Percentiles rank a stretch among this genome's conserved stretches.
These are phyloP conservation scores for Aspergillus transmontanensis DNA, from an alignment of 2,329 filamentous ascomycete genomes.

Conservation along the genomic window DNA sequence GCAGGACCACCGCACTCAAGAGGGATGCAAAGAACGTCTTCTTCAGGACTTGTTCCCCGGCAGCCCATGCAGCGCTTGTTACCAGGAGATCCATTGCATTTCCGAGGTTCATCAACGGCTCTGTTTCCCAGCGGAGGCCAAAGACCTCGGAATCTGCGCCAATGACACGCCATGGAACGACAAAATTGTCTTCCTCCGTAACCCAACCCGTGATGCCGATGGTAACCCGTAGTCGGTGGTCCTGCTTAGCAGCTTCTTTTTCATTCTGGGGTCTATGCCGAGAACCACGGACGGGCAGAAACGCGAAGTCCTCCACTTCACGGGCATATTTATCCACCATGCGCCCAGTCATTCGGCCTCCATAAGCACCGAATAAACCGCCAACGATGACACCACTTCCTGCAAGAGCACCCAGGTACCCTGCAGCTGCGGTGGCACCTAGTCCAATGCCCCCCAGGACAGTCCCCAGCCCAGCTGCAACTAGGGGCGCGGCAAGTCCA, in stretches of 20 bases:
- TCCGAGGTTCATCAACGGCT: constrained; percentile 75
- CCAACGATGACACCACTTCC: constrained; percentile 80
- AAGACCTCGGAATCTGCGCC: constrained; percentile 76
- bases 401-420: constrained; percentile 76
- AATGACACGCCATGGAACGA: constrained; percentile 76
- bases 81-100: constrained; percentile 75
- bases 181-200: constrained; percentile 69
- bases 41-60: constrained; percentile 74
- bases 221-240: constrained; percentile 75
- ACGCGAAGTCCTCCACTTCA: constrained; percentile 86
- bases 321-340: constrained; percentile 87
- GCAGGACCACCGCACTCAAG: constrained; percentile 67
- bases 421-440: constrained; percentile 71
- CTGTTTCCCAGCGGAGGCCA: constrained; percentile 79
- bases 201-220: constrained; percentile 85
- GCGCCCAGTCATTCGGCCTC: constrained; percentile 76
- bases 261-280: constrained; percentile 49
- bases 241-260: constrained; percentile 47
- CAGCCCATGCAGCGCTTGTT: constrained; percentile 77
- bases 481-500: constrained; percentile 74
- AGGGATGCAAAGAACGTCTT: constrained; percentile 70
- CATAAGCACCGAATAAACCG: constrained; percentile 88
- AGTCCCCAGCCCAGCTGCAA: constrained; percentile 76
- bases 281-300: constrained; percentile 70
- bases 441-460: constrained; percentile 78